phyloP scores from a whole-genome alignment of 805 yeast species.

The Candida pseudofarinosa region DNA sequence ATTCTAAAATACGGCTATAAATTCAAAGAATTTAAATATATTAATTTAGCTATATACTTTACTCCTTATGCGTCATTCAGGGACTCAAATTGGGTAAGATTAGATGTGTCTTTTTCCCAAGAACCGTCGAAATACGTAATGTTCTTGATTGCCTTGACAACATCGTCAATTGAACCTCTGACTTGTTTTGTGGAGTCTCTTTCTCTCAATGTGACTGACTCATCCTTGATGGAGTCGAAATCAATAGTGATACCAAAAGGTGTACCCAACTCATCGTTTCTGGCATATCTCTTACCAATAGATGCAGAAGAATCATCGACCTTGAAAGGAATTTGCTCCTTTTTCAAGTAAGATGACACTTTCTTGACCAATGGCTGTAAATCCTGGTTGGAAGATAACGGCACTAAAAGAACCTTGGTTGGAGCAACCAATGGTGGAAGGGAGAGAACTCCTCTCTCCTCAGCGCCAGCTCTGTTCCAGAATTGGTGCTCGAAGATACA shows the following conservation, averaged over 20 bases:
- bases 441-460: constrained; percentile 81
- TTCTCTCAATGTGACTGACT: constrained; percentile 90
- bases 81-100: constrained; percentile 68
- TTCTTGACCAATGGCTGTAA: constrained; percentile 70
- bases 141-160: constrained; percentile 65
- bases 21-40: too few relatives aligned
- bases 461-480: constrained; percentile 91
- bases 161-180: constrained; percentile 78
- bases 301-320: constrained; percentile 96
- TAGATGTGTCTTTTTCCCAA: constrained; percentile 84
- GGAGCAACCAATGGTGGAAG: constrained; percentile 97
- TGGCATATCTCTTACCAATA: constrained; percentile 95
- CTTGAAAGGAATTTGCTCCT: constrained; percentile 85
- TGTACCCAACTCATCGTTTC: constrained; percentile 98
- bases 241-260: constrained; percentile 98
- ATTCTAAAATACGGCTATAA: too few relatives aligned
- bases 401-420: constrained; percentile 92
- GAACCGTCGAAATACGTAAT: constrained; percentile 70
- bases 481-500: constrained; percentile 89
- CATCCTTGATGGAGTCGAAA: constrained; percentile 85
- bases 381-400: constrained; percentile 80
- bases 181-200: constrained; percentile 96
- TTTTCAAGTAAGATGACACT: constrained; percentile 68
- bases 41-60: too few relatives aligned
- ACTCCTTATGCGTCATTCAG: constrained; percentile 41